Conservation (phyloP, 1,284 basidiomycete species). For the Chiua sp. region DNA sequence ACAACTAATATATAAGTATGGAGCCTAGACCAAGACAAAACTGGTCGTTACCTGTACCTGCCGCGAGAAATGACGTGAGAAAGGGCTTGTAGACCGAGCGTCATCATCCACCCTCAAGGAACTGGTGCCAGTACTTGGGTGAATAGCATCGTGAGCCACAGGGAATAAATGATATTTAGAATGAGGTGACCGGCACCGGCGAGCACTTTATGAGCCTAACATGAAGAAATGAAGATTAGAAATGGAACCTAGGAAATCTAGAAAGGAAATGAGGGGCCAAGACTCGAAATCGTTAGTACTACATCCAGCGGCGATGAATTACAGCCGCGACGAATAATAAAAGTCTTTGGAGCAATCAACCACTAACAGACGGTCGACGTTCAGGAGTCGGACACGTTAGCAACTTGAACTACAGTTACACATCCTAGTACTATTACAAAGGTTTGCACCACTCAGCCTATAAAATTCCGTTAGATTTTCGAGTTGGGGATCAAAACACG, state of each 20-base stretch:
- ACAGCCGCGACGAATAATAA: no score
- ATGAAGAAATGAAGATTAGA: background rate
- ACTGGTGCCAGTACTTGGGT: background rate
- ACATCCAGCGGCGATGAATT: no score
- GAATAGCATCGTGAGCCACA: background rate
- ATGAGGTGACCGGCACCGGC: background rate
- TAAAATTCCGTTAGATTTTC: background rate
- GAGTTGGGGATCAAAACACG: background rate
- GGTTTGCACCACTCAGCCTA: background rate
- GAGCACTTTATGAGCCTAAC: background rate
- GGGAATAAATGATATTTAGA: background rate
- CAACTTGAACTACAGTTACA: background rate
- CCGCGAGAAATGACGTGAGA: background rate
- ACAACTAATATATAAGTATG: background rate
- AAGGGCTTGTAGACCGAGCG: background rate
- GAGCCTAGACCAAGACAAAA: slow-evolving; percentile 9
- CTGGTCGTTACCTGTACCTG: background rate
- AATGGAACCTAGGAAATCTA: no score
- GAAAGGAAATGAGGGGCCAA: no score
- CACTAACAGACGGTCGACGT: no score
- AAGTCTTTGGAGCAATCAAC: no score
- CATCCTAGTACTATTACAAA: no score
- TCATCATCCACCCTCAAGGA: background rate
- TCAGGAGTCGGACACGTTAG: no score
- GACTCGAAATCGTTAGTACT: no score